phyloP scores from a whole-genome alignment of 164 flowering plant genomes.

The Akebia trifoliata region DNA sequence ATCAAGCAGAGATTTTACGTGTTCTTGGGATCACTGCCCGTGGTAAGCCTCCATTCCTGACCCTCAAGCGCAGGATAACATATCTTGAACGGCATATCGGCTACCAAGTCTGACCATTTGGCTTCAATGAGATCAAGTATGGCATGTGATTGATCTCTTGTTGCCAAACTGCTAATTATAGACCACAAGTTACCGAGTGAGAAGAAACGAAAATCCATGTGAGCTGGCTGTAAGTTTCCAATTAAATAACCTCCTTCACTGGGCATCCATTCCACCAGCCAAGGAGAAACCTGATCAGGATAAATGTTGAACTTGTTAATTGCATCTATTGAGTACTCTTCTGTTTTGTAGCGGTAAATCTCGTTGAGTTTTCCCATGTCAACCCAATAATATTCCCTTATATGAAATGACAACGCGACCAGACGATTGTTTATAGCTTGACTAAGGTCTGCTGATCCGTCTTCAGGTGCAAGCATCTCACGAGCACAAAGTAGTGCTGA shows the following conservation, averaged over 20 bases:
- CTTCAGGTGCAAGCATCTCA: conserved; percentile 84
- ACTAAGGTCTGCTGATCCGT: conserved; percentile 66
- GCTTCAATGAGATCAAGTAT: conserved; percentile 82
- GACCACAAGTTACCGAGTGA: conserved; percentile 90
- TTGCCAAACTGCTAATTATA: conserved; percentile 68
- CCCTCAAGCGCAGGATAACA: conserved; percentile 90
- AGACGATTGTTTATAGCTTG: conserved; percentile 74
- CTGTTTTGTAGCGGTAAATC: conserved; percentile 85
- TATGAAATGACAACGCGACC: conserved; percentile 79
- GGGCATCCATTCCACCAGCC: conserved; percentile 90
- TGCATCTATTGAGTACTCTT: conserved; percentile 91
- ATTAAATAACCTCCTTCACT: conserved; percentile 77
- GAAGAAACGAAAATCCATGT: conserved; percentile 95
- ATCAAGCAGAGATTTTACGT: conserved; percentile 44
- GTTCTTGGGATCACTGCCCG: conserved; percentile 93
- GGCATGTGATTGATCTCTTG: conserved; percentile 72
- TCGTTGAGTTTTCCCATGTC: conserved; percentile 78
- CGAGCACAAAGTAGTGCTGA: conserved; percentile 84
- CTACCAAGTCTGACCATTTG: conserved; percentile 80
- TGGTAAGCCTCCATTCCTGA: conserved; percentile 78
- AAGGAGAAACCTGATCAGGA: conserved; percentile 86
- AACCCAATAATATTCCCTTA: conserved; percentile 86
- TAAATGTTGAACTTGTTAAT: conserved; percentile 91
- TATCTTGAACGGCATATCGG: conserved; percentile 83
- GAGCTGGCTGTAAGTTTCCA: conserved; percentile 91